Evolutionary conservation across 352 stramenopile species (phyloP), one percentile per base, ranked within the genome.

Genomic region (Phytophthora sp.): DNA sequence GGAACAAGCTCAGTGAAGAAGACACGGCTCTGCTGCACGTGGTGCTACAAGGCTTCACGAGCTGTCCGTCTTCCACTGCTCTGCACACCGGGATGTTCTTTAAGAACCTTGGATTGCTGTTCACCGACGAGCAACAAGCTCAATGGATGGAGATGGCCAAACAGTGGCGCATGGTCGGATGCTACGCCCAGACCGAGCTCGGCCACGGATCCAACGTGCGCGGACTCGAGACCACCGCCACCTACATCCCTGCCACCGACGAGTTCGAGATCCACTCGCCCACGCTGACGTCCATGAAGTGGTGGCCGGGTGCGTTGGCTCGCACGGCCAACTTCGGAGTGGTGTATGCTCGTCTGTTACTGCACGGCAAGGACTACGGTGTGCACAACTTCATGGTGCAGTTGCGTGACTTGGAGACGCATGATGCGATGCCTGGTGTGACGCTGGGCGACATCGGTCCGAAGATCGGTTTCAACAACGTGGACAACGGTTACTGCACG

Each of bases 321-420:
- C 87, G 97, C 63, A 97, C 96, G 18, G 96, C 97, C 77, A 94
- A 98, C 26, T 98, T 97, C 24, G 78, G 69, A 10, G 75, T 90
- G 32, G 81, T 90, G 62, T 87, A 90, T 79, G 95, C 95, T 32
- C 87, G 91, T 31, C 62, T 99, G 31, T 85, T 99, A 44, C 62
- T 96, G 10, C 39, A 72, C 11, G 88, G 83, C 23, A 83, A 65
- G 78, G 80, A 97, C 72, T 87, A 90, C 28, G 96, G 97, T 18
- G 96, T 99, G 52, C 96, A 99, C 77, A 98, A 97, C 69, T 99
- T 99, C 72, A 87, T 99, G 55, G 89, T 99, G 15, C 96, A 95
- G 54, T 46, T 99, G 5, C 88, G 96, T 26, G 84, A 98, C 35
- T 73, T 96, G 69, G 87, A 98, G 39, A 89, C 74, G 20, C 80